Percentiles rank a stretch among this genome's conserved stretches.
These are phyloP conservation scores for Lactarius quietus DNA, from an alignment of 768 basidiomycete genomes.

Conservation along the genomic window DNA sequence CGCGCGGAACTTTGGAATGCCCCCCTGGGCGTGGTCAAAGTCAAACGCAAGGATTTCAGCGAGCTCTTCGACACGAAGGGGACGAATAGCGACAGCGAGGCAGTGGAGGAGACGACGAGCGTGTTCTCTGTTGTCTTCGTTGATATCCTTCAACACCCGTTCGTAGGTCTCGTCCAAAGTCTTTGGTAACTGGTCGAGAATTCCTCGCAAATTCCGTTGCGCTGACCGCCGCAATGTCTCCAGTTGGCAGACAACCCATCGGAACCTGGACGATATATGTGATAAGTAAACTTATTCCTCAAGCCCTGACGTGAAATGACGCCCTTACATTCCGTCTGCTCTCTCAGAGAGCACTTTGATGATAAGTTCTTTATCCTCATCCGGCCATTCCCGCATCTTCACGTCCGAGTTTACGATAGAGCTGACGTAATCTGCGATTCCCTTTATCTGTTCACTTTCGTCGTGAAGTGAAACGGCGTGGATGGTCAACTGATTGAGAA, in stretches of 20 bases:
- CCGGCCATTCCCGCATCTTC: slow-evolving; percentile 4
- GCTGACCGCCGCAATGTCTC: neutral
- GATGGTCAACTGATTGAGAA: neutral
- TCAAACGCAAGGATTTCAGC: slow-evolving; percentile 1
- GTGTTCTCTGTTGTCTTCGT: neutral
- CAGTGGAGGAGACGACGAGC: slow-evolving; percentile 6
- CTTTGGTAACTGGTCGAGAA: neutral
- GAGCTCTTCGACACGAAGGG: neutral
- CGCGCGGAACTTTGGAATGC: neutral
- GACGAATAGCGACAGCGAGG: neutral
- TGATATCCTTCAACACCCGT: neutral
- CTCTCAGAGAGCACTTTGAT: neutral
- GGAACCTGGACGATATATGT: neutral
- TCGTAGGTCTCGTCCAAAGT: slow-evolving; percentile 4
- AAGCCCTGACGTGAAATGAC: neutral
- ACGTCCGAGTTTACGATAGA: neutral
- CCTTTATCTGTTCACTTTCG: neutral
- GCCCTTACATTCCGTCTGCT: slow-evolving; percentile 3
- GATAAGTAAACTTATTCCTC: neutral
- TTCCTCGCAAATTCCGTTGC: neutral
- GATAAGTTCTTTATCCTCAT: neutral
- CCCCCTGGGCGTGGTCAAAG: neutral
- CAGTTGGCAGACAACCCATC: neutral
- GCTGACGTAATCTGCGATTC: neutral
- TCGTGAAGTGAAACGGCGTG: neutral